These are phyloP conservation scores for Phyllosticta paracitricarpa DNA, from an alignment of 2,329 filamentous ascomycete genomes.

Conservation along the genomic window DNA sequence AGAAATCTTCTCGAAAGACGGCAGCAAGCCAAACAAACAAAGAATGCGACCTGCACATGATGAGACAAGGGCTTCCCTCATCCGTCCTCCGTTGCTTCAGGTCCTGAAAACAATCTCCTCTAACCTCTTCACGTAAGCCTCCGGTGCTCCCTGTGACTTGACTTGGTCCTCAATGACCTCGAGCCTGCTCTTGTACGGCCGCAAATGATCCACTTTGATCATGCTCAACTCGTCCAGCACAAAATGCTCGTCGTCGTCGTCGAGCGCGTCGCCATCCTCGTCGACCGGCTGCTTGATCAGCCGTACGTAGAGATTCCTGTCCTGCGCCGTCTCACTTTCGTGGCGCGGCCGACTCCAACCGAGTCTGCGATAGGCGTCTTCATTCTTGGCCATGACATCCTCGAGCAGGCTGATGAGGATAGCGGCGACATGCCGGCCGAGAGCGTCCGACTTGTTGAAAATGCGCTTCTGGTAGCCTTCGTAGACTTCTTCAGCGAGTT, in stretches of 20 bases:
- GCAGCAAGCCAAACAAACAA: neutral
- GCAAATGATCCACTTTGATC: neutral
- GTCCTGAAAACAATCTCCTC: neutral
- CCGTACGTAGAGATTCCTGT: conserved; percentile 2
- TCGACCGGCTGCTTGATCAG: neutral
- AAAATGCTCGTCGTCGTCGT: neutral
- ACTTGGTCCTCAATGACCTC: neutral
- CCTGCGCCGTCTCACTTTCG: neutral
- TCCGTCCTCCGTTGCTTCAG: neutral
- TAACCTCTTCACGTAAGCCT: neutral
- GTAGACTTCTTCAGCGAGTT: conserved; percentile 19
- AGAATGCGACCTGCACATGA: neutral
- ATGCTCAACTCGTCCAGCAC: neutral
- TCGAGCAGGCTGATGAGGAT: conserved; percentile 24
- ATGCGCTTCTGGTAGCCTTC: conserved; percentile 16
- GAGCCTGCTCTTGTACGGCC: neutral
- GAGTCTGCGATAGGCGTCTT: conserved; percentile 22
- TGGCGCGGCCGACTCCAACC: conserved; percentile 15
- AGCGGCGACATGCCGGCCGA: conserved; percentile 20
- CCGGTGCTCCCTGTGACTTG: neutral
- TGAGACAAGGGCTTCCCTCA: neutral
- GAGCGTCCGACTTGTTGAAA: conserved; percentile 15
- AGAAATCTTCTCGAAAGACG: neutral
- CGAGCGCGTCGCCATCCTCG: neutral
- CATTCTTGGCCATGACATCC: conserved; percentile 22